phyloP scores from a whole-genome alignment of 78 protist genomes.

The Acrasis kona region DNA sequence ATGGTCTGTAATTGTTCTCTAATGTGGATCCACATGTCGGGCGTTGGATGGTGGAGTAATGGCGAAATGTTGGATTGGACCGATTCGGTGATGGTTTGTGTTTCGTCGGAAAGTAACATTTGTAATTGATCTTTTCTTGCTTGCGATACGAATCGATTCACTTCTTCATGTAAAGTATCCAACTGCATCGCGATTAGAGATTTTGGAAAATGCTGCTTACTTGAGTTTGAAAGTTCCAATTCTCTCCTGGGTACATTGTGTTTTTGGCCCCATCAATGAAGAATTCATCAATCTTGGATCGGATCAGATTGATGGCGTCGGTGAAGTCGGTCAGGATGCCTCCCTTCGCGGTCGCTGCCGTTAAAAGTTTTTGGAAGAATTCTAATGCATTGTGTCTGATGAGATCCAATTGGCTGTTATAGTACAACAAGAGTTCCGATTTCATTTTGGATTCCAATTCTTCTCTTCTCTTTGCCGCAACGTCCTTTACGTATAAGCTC shows the following conservation, averaged over 20 bases:
- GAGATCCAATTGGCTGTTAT: neutral
- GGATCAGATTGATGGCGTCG: neutral
- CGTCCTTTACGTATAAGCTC: neutral
- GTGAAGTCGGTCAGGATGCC: neutral
- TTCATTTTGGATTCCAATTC: neutral
- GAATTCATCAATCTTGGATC: neutral
- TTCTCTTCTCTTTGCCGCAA: neutral
- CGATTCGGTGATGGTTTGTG: neutral
- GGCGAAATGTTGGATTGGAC: neutral
- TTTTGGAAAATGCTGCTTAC: neutral
- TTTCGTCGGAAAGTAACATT: neutral
- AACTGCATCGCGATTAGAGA: neutral
- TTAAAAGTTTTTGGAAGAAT: neutral
- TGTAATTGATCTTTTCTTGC: neutral
- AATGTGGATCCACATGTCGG: neutral
- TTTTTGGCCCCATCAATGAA: neutral
- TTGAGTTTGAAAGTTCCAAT: neutral
- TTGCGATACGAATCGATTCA: neutral
- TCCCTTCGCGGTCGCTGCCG: neutral
- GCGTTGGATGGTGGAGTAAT: neutral
- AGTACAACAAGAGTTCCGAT: neutral
- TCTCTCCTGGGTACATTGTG: neutral
- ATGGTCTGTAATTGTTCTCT: neutral
- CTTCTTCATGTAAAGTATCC: neutral
- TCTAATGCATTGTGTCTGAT: neutral